A percentile compares a stretch with the other conserved stretches of the same genome.
These are phyloP conservation scores for Salix arbutifolia DNA, from an alignment of 345 rosid species.

Conservation along the genomic window DNA sequence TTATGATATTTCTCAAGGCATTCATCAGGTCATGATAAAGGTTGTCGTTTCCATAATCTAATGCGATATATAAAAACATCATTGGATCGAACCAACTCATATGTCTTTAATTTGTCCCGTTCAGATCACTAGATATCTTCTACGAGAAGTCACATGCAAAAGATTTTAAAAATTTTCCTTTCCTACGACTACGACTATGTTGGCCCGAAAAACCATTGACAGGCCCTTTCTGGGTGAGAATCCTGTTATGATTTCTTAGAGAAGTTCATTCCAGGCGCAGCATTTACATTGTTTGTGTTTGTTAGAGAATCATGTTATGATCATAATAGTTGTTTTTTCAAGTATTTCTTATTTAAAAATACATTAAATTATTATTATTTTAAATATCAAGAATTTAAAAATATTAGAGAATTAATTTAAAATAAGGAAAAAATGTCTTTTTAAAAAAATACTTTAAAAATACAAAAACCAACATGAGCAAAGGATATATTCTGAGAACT, in stretches of 20 bases:
- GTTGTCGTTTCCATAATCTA: not conserved
- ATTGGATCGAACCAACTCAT: not conserved
- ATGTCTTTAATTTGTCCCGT: not conserved
- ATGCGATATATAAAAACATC: not conserved
- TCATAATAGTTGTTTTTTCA: too few relatives aligned
- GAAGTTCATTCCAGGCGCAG: slow-evolving; percentile 13
- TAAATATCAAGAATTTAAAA: too few relatives aligned
- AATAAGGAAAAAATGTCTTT: too few relatives aligned
- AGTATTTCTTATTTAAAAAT: too few relatives aligned
- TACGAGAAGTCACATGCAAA: slow-evolving; percentile 7
- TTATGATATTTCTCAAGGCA: not conserved
- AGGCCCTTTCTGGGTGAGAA: slow-evolving; percentile 1
- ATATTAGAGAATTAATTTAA: too few relatives aligned
- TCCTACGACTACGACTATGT: not conserved
- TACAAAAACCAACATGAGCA: not conserved
- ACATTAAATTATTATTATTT: too few relatives aligned
- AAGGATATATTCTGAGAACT: slow-evolving; percentile 32
- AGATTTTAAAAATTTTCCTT: not conserved
- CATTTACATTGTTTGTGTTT: not conserved
- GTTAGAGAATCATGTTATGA: too few relatives aligned
- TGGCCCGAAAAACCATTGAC: slow-evolving; percentile 15
- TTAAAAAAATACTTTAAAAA: too few relatives aligned
- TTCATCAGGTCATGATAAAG: not conserved
- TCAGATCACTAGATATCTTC: slow-evolving; percentile 13
- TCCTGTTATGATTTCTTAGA: slow-evolving; percentile 12